Base-by-base conservation (phyloP, 495 filamentous ascomycete genomes). In the Penicillium mononematosum region DNA sequence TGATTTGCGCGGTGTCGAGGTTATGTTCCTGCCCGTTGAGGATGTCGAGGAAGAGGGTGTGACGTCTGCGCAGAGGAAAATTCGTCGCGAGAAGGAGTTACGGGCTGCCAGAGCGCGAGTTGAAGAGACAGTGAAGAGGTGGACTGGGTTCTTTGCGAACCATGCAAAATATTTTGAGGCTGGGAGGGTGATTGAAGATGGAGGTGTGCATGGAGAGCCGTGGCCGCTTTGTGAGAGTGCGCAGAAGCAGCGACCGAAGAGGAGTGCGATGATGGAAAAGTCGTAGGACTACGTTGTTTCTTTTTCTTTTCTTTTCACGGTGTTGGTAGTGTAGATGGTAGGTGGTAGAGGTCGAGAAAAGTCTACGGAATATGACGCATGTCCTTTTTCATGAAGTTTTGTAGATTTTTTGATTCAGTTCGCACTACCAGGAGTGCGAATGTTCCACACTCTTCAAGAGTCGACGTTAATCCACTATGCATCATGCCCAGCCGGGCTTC, bases 1-100 rank as follows among this genome's bases (percentile, higher is more conserved):
- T 1, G 92, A 98, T 70, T 70, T 97, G 72, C 77, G 85, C 20
- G 95, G 95, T 1, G 88, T 90, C 1, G 94, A 98, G 76, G 83
- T 87, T 58, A 94, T 93, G 86, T 98, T 83, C 70, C 76, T 98
- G 17, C 90, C 92, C 0, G 64, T 88, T 4, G 88, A 91, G 58
- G 84, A 89, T 60, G 80, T 81, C 19, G 75, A 82, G 43, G 72
- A 70, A 29, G 72, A 61, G 31, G 75, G 80, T 66, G 32, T 64
- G 60, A 72, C 75, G 62, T 78, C 76, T 25, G 79, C 63, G 5
- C 79, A 89, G 75, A 75, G 80, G 62, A 80, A 78, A 63, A 76
- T 73, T 27, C 68, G 85, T 11, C 82, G 79, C 57, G 78, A 78
- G 60, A 63, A 78, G 70, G 83, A 84, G 64, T n/a, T 75, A 34